Conservation (phyloP, 192 early-diverging fungal genomes). For the Coemansia sp. region DNA sequence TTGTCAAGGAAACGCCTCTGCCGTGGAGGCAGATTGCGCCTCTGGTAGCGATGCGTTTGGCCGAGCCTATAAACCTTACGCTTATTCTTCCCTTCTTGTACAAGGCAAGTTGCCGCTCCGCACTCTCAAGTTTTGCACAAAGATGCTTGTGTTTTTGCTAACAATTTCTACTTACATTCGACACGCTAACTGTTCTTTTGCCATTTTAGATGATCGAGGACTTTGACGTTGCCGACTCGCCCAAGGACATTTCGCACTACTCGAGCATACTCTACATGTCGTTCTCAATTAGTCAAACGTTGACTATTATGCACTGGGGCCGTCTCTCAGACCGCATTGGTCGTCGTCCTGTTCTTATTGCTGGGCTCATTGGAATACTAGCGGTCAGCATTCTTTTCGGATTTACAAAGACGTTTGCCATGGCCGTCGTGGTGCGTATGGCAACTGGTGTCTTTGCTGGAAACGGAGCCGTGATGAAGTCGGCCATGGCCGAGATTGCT, state of each 20-base stretch:
- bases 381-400: conserved; percentile 69
- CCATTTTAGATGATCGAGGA: conserved; percentile 14
- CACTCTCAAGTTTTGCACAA: no score
- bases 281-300: conserved; percentile 50
- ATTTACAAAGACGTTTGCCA: conserved; percentile 52
- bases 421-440: conserved; percentile 58
- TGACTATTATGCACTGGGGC: conserved; percentile 63
- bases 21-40: conserved; percentile 33
- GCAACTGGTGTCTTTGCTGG: conserved; percentile 69
- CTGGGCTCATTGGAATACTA: conserved; percentile 71
- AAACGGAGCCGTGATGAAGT: conserved; percentile 75
- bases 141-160: not conserved
- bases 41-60: conserved; percentile 35
- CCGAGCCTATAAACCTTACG: conserved; percentile 71
- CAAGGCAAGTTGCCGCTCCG: not conserved
- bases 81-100: conserved; percentile 60
- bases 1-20: conserved; percentile 37
- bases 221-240: conserved; percentile 57
- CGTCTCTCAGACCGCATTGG: conserved; percentile 74
- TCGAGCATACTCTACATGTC: conserved; percentile 52
- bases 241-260: conserved; percentile 77
- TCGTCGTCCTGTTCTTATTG: conserved; percentile 70
- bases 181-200: not conserved
- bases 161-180: not conserved
- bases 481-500: conserved; percentile 78